Evolutionary conservation across 805 yeast genomes (phyloP).

Genomic region (Tetrapisispora iriomotensis): DNA sequence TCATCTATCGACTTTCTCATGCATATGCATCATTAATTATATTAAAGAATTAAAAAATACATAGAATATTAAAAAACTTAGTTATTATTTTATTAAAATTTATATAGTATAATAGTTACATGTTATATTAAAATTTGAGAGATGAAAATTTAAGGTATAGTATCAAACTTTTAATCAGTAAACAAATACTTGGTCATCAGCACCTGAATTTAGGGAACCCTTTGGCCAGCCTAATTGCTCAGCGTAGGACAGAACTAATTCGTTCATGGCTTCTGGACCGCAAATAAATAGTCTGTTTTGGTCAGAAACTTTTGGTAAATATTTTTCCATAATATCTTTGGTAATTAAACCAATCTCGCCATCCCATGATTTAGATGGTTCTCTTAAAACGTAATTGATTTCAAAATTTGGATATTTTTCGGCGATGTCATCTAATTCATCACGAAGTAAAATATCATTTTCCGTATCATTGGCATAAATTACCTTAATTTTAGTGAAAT

Average conservation of each 20-base stretch:
- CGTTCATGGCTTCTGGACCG: constrained; percentile 68
- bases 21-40: too few species aligned
- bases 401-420: constrained; percentile 51
- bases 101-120: constrained; percentile 1
- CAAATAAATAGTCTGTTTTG: constrained; percentile 57
- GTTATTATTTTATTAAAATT: not conserved
- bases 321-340: constrained; percentile 43
- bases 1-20: too few species aligned
- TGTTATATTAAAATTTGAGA: not conserved
- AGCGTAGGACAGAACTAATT: constrained; percentile 39
- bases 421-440: constrained; percentile 62
- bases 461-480: constrained; percentile 68
- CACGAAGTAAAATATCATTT: constrained; percentile 63
- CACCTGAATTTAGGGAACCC: constrained; percentile 36
- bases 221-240: constrained; percentile 50
- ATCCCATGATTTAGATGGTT: constrained; percentile 43
- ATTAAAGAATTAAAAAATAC: not conserved
- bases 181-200: constrained; percentile 50
- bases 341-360: constrained; percentile 54
- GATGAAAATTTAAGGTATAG: too few species aligned
- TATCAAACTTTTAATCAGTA: constrained; percentile 27
- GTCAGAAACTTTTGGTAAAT: constrained; percentile 41
- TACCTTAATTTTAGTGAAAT: constrained; percentile 48
- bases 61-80: not conserved
- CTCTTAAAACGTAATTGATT: constrained; percentile 48